These are phyloP conservation scores for Sutorius eximius DNA, from an alignment of 1,284 basidiomycete genomes.

Conservation along the genomic window DNA sequence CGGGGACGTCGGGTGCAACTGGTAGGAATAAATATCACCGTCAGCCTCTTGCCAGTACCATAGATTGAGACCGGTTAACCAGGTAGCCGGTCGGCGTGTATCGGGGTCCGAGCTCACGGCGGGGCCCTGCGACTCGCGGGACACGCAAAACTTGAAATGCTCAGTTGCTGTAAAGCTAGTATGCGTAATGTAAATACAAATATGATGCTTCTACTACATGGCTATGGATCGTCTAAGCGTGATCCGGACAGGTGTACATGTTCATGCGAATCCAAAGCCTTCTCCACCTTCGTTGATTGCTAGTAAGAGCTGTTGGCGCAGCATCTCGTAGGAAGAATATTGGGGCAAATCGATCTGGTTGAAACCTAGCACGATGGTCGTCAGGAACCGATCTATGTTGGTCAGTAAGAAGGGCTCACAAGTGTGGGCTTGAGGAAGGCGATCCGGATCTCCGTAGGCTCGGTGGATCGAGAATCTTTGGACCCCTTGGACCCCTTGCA, in stretches of 20 bases:
- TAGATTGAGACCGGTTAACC: too few species aligned
- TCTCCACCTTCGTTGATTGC: constrained; percentile 94
- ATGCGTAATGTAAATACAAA: constrained; percentile 38
- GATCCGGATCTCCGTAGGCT: constrained; percentile 82
- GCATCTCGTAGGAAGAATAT: constrained; percentile 92
- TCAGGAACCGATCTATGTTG: constrained; percentile 12
- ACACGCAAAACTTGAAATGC: not conserved
- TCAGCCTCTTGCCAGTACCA: too few species aligned
- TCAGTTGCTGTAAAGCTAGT: constrained; percentile 7
- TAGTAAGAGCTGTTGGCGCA: constrained; percentile 82
- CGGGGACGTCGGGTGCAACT: not conserved
- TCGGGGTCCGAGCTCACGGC: not conserved
- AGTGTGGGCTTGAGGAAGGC: constrained; percentile 89
- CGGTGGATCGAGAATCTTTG: constrained; percentile 97
- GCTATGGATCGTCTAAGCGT: constrained; percentile 15
- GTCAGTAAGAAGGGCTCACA: constrained; percentile 50
- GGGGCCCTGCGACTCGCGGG: not conserved
- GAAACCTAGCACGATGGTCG: constrained; percentile 53
- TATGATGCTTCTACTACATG: constrained; percentile 35
- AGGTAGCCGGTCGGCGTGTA: not conserved
- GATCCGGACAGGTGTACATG: constrained; percentile 5
- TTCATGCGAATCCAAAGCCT: constrained; percentile 81
- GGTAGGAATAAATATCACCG: not conserved
- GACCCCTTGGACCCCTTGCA: constrained; percentile 92
- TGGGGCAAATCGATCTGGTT: constrained; percentile 88